Evolutionary conservation across 2,329 filamentous ascomycete genomes (phyloP), one percentile per base, ranked within the genome.

Genomic region (Helotiales sp.): DNA sequence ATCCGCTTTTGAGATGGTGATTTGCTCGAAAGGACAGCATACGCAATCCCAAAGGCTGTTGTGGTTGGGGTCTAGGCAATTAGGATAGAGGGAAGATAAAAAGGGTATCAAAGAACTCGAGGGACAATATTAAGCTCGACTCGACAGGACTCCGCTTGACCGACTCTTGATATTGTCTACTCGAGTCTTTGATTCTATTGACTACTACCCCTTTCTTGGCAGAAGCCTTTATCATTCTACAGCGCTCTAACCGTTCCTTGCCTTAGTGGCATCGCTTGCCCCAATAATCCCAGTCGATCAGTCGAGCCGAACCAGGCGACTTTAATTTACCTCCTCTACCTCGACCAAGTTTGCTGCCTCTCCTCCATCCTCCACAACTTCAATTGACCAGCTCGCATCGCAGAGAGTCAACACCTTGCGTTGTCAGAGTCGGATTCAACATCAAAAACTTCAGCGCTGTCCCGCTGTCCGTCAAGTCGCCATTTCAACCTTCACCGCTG

Each of bases 331-430:
- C 30, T 37, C 22, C 28, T 20, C 45, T 59, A 22, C 32, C 54
- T 63, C 34, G 17, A 61, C 54, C 63, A 62, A 63, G 58, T 59
- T 59, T 50, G 61, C 59, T 64, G 45, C 24, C 45, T 40, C 43
- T 34, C 34, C 45, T 50, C 28, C 15, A 26, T 58, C 54, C 13
- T 37, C 40, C 22, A 24, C 47, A 26, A n/a, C 26, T 57, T 40
- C 62, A 59, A 59, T 64, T 59, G 54, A 49, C 24, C 40, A 49
- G 13, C 54, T 26, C 28, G 10, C 13, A 28, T 50, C 43, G 52
- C 40, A 59, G 40, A 40, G 20, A 59, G 43, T 11, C 26, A 52
- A 20, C 37, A 57, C n/a, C 49, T 52, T 50, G 45, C 20, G 28
- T 50, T 49, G n/a, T 34, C 11, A n/a, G 50, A 64, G 52, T 58